A percentile compares a stretch with the other conserved stretches of the same genome.
Conservation (phyloP, 2,329 filamentous ascomycete genomes). For the Alternaria brassicae region DNA sequence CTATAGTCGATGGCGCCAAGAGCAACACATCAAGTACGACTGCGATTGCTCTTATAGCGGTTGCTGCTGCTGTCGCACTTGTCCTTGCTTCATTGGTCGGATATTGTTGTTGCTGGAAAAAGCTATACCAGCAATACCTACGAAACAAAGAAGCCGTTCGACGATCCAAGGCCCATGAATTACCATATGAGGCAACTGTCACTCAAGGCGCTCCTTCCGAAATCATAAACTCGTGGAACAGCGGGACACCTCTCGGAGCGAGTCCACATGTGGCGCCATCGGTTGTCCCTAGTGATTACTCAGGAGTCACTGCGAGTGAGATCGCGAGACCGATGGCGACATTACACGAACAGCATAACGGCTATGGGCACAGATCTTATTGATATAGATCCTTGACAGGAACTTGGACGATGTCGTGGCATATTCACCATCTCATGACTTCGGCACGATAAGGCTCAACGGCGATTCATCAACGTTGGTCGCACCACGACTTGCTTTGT, state of each 20-base stretch:
- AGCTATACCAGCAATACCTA: neutral
- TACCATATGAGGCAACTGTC: neutral
- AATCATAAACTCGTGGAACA: neutral
- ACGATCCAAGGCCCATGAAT: neutral
- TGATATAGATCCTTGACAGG: neutral
- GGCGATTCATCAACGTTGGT: neutral
- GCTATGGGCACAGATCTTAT: neutral
- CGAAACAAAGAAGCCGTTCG: neutral
- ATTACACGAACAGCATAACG: neutral
- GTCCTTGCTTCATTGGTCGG: neutral
- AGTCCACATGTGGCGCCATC: neutral
- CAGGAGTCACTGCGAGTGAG: neutral
- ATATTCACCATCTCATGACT: neutral
- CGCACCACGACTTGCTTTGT: neutral
- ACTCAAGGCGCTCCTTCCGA: neutral
- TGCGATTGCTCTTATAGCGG: neutral
- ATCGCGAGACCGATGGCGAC: neutral
- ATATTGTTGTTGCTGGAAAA: neutral
- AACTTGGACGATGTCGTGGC: no score
- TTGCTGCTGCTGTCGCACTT: neutral
- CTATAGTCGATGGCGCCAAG: neutral
- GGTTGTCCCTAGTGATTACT: neutral
- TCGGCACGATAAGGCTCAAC: neutral
- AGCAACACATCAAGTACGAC: neutral
- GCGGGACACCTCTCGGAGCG: neutral